Evolutionary conservation across 805 yeast species (phyloP), one percentile per base, ranked within the genome.

Genomic region (Hanseniaspora thailandica): DNA sequence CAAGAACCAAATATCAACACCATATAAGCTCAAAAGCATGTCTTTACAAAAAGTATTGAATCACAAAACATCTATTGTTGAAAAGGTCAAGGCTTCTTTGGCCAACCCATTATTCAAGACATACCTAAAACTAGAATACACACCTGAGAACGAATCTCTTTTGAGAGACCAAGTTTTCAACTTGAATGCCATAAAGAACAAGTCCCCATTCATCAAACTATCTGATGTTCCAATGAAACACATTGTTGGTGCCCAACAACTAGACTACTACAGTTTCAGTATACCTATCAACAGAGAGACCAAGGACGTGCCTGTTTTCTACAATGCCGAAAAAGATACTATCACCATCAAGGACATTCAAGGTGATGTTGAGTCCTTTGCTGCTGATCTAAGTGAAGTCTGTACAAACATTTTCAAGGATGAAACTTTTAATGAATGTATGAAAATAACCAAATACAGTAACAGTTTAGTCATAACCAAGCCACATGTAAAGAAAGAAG

Each of bases 91-190:
- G 15, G 31, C 41, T 8, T 46, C 39, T 23, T 31, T 48, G 22
- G 40, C 22, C 13, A 40, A 25, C 4, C 52, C 52, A 22, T n/a
- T 48, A 5, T 33, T 48, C 5, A 23, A 48, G 23, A 48, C 52
- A 9, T 48, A 48, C 40, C 13, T 48, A 25, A 48, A 40, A 23
- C 52, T 48, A 15, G 46, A 45, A 5, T 48, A 48, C 46, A 20
- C 52, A 12, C 17, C 25, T 8, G 52, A 48, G 4, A 48, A 48
- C 25, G 52, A 48, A 30, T 5, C 31, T n/a, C 17, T 48, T 5
- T 26, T 48, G 1, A 26, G 28, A 40, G 25, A 48, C 19, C 45
- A 39, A 40, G 46, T 48, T 9, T 48, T 48, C 40, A 13, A 30
- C 23, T 33, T 48, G 17, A 10, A 23, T 8, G 8, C 13, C 3